Evolutionary conservation across 345 rosid genomes (phyloP).

Genomic region (Garcia nutans): DNA sequence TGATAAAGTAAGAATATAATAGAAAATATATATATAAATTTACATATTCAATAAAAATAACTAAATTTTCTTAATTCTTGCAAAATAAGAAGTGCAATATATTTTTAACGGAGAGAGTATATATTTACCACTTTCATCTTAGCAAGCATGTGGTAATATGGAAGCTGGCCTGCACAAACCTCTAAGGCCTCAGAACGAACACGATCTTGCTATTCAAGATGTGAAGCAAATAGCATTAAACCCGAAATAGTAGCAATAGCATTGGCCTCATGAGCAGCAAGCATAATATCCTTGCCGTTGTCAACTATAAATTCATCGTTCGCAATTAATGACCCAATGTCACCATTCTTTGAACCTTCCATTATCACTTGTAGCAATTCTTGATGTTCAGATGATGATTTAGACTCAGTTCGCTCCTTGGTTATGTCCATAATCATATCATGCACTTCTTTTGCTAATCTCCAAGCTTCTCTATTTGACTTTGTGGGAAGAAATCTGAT

Average conservation of each 20-base stretch:
- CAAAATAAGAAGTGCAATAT: too few relatives aligned
- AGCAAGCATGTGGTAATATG: constrained; percentile 1
- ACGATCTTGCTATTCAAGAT: constrained; percentile 11
- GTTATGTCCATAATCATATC: background rate
- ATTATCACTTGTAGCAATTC: constrained; percentile 2
- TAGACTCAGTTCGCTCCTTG: background rate
- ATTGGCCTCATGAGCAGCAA: constrained; percentile 17
- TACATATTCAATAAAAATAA: too few relatives aligned
- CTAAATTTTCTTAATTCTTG: too few relatives aligned
- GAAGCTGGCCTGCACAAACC: background rate
- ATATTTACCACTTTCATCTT: constrained; percentile 11
- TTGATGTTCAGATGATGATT: too few relatives aligned
- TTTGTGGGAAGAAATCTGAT: constrained; percentile 18
- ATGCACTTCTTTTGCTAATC: constrained; percentile 5
- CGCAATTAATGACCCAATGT: too few relatives aligned
- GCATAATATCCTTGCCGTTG: constrained; percentile 24
- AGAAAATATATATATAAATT: too few relatives aligned
- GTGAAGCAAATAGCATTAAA: constrained; percentile 8
- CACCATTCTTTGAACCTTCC: too few relatives aligned
- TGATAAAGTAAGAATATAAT: too few relatives aligned
- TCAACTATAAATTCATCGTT: constrained; percentile 19
- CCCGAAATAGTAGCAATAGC: constrained; percentile 13
- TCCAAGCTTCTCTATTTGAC: background rate
- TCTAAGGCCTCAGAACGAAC: constrained; percentile 10
- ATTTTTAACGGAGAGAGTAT: too few relatives aligned